Evolutionary conservation across 352 stramenopile genomes (phyloP).

Genomic region (Blastocystis sp.): DNA sequence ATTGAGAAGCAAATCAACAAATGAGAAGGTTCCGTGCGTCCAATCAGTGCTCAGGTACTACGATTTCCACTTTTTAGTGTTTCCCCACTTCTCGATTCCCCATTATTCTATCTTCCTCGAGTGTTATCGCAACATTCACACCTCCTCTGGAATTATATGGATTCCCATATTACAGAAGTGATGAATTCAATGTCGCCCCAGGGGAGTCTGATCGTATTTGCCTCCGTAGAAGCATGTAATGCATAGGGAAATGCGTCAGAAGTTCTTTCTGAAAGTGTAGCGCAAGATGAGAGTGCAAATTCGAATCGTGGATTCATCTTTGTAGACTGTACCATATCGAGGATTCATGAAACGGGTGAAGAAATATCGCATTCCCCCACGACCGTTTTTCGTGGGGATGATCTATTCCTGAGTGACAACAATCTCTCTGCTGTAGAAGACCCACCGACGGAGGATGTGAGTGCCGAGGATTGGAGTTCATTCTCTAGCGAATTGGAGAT

Average conservation of each 20-base stretch:
- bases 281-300: neutral
- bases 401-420: neutral
- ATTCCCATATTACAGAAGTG: slow-evolving; percentile 9
- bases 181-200: slow-evolving; percentile 15
- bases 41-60: neutral
- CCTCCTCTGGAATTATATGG: slow-evolving; percentile 4
- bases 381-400: neutral
- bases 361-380: slow-evolving; percentile 2
- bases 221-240: neutral
- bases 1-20: no score
- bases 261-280: neutral
- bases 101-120: neutral
- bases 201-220: slow-evolving; percentile 12
- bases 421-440: neutral
- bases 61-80: neutral
- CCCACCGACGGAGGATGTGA: no score
- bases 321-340: neutral
- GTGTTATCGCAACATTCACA: neutral
- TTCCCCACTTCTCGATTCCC: slow-evolving; percentile 18
- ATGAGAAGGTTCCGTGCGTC: no score
- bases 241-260: slow-evolving; percentile 18
- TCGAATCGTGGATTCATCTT: neutral
- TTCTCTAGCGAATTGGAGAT: neutral
- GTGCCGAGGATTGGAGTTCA: neutral
- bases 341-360: neutral